A percentile compares a stretch with the other conserved stretches of the same genome.
These are phyloP conservation scores for Phragmites australis DNA, from an alignment of 176 grass and related monocot genomes.

Conservation along the genomic window DNA sequence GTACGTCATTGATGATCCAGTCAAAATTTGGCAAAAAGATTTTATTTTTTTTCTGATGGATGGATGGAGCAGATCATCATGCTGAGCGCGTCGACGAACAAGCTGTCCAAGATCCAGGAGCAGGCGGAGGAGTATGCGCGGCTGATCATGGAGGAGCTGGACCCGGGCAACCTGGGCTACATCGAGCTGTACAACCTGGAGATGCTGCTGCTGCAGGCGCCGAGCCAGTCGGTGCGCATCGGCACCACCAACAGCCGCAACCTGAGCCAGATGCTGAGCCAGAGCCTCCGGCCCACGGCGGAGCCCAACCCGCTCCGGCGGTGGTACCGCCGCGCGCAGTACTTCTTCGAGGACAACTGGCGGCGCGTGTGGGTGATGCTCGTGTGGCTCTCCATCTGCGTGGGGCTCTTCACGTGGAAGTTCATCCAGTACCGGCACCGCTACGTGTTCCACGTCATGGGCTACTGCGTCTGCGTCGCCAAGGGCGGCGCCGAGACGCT, in stretches of 20 bases:
- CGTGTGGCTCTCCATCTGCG: constrained; percentile 72
- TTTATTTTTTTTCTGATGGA: not conserved
- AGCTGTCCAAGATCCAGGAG: constrained; percentile 68
- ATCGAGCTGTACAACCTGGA: constrained; percentile 87
- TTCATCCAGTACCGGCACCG: constrained; percentile 73
- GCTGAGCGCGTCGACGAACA: constrained; percentile 83
- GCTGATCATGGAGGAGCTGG: constrained; percentile 98
- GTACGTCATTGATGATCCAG: too few relatives aligned
- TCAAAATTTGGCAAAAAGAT: not conserved
- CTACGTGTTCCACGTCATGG: constrained; percentile 81
- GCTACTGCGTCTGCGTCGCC: constrained; percentile 95
- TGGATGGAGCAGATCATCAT: constrained; percentile 54
- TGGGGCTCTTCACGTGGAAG: constrained; percentile 71
- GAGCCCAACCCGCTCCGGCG: constrained; percentile 84
- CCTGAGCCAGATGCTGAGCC: constrained; percentile 89
- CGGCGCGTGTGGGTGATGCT: constrained; percentile 78
- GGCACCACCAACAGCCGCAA: constrained; percentile 82
- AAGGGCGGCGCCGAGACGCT: constrained; percentile 97
- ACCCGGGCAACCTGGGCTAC: constrained; percentile 77
- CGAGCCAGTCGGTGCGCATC: constrained; percentile 53
- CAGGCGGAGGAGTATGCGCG: constrained; percentile 84
- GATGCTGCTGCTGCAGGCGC: constrained; percentile 72
- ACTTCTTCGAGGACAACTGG: constrained; percentile 98
- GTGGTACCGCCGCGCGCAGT: constrained; percentile 47
- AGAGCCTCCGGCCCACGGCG: constrained; percentile 69